Evolutionary conservation across 768 basidiomycete genomes (phyloP), one percentile per base, ranked within the genome.

Genomic region (Boletus reticuloceps): DNA sequence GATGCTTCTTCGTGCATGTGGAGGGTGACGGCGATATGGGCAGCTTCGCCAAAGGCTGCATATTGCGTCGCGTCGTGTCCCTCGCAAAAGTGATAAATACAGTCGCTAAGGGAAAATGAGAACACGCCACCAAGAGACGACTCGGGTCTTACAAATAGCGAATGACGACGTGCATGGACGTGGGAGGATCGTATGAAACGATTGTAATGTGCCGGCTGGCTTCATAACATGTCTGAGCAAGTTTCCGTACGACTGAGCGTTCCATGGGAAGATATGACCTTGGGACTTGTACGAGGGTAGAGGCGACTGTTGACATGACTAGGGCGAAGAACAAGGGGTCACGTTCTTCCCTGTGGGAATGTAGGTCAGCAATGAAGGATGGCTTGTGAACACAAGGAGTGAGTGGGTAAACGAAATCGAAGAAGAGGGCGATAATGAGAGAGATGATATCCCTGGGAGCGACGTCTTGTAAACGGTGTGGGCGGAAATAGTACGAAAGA

Each of bases 381-480:
- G 91, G 91, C 66, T 89, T 89, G 74, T 97, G 94, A 42, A 97
- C 75, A 69, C 90, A 93, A 6, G 94, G 94, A 10, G 91, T 95
- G 32, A 96, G 79, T 10, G 91, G 89, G 70, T 94, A 94, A 46
- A 95, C 91, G 67, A 91, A 96, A 69, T 95, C 94, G 68, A 95
- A 96, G 75, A 93, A 97, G 13, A 95, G 82, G 38, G 87, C 81
- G 58, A 94, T 85, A 61, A 96, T 89, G 55, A 90, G 82, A 39
- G 83, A 82, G 46, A 94, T 85, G 6, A 86, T 88, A 54, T 90
- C 87, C 50, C 90, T 79, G 19, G 90, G 88, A 11, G 91, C 88
- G 50, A 94, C 82, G 56, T 89, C 85, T 65, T 94, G 89, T 44
- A 96, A 75, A 34, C 88, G 79, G 64, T 86, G 86, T 2, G 86